Conservation (phyloP, 2,329 filamentous ascomycete genomes). For the Hymenoscyphus occultus region DNA sequence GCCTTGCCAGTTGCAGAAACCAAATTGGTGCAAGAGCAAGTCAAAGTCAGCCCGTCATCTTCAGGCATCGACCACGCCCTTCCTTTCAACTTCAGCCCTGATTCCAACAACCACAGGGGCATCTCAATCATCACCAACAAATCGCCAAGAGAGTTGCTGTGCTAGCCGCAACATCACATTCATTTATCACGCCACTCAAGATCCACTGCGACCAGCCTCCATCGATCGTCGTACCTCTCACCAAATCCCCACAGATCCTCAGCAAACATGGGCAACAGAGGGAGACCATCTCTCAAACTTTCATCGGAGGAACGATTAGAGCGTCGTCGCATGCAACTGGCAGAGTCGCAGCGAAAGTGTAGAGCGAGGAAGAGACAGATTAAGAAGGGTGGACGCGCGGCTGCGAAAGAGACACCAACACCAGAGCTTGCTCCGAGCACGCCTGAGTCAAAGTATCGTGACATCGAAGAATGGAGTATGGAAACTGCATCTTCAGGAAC, state of each 20-base stretch:
- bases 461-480: slow-evolving; percentile 2
- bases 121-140: not conserved
- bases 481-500: not conserved
- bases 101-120: not conserved
- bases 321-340: slow-evolving; percentile 9
- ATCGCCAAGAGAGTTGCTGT: not conserved
- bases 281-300: slow-evolving; percentile 11
- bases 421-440: not conserved
- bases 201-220: not conserved
- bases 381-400: not conserved
- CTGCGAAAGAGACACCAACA: not conserved
- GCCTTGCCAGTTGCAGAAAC: too few relatives aligned
- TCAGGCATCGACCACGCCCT: not conserved
- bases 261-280: slow-evolving; percentile 8
- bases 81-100: not conserved
- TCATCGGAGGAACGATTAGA: slow-evolving; percentile 9
- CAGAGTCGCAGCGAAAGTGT: slow-evolving; percentile 11
- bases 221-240: not conserved
- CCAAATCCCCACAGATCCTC: not conserved
- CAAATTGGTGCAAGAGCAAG: too few relatives aligned
- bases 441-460: not conserved
- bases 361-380: slow-evolving; percentile 8
- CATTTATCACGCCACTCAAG: not conserved
- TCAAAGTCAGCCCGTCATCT: not conserved
- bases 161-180: not conserved